Evolutionary conservation across 192 early-diverging fungal genomes (phyloP), one percentile per base, ranked within the genome.

Genomic region (Jimgerdemannia lactiflua): DNA sequence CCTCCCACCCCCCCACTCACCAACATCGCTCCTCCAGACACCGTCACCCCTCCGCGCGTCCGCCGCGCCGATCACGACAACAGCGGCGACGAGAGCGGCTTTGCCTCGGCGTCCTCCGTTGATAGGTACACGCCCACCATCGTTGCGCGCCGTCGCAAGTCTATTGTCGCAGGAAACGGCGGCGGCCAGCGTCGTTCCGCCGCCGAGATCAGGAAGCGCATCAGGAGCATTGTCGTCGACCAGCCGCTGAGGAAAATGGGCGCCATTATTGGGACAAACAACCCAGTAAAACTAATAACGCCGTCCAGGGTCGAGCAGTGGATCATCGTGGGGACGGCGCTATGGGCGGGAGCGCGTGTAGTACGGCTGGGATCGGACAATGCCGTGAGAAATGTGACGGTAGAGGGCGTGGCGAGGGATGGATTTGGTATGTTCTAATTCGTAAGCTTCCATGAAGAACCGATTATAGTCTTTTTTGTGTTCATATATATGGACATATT

Each of bases 21-120:
- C 49, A 59, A 14, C 6, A 59, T 14, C 49, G 8, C 49, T 10
- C 14, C 49, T 14, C 49, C 49, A 59, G 6, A 6, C 49, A 10
- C 2, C 49, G 49, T 14, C 49, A 59, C 49, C 14, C 14, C 49
- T 59, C 49, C 49, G 14, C 49, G 14, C 49, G 14, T 59, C 49
- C 49, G 6, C 49, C 49, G 67, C 67, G 41, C 41, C 67, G 39
- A 69, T 9, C 67, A 69, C 67, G 66, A 65, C 64, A 63, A 4
- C n/a, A 73, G 14, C 59, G 59, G 20, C 40, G 70, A 39, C 43
- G 78, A 79, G 64, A 74, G 75, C 68, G 80, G 80, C 3, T 82
- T 82, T 78, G 80, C 80, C 0, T 82, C 80, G 17, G 66, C 80
- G 4, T 76, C 76, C 19, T 80, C 79, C 9, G 54, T 78, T 19